phyloP scores from a whole-genome alignment of 139 green algal genomes.

The Micractinium sp. region DNA sequence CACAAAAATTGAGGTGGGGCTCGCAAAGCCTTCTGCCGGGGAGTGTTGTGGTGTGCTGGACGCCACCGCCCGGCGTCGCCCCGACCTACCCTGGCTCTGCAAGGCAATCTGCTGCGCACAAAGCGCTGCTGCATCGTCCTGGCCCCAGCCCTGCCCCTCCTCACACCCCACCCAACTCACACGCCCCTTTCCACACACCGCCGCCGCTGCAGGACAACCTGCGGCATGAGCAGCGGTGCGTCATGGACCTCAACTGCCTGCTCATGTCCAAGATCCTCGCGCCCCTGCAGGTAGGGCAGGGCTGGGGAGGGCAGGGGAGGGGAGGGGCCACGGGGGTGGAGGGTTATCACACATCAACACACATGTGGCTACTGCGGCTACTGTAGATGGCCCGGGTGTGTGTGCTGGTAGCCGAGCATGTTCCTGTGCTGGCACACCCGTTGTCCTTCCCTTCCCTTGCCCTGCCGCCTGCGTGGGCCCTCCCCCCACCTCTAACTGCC shows the following conservation, averaged over 20 bases:
- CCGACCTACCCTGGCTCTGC: too few species aligned
- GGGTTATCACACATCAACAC: too few species aligned
- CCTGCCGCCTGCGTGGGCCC: background rate
- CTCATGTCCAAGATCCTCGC: slow-evolving; percentile 32
- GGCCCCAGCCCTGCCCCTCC: background rate
- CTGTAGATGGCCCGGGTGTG: background rate
- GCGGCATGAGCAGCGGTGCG: slow-evolving; percentile 41
- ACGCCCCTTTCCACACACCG: background rate
- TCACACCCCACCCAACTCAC: too few species aligned
- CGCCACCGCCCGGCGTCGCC: too few species aligned
- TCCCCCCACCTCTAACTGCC: background rate
- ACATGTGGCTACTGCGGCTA: too few species aligned
- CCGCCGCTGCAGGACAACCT: slow-evolving; percentile 37
- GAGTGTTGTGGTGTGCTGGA: too few species aligned
- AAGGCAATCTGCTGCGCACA: too few species aligned
- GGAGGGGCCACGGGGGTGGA: background rate
- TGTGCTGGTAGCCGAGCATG: background rate
- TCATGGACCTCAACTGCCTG: slow-evolving; percentile 52
- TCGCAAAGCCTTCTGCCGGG: too few species aligned
- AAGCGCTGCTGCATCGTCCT: background rate
- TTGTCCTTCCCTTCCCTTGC: background rate
- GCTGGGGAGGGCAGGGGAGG: background rate
- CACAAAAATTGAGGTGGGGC: too few species aligned
- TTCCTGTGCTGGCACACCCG: background rate
- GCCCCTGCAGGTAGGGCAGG: slow-evolving; percentile 16